phyloP scores from a whole-genome alignment of 441 rosid genomes.

The Jatropha multifida region DNA sequence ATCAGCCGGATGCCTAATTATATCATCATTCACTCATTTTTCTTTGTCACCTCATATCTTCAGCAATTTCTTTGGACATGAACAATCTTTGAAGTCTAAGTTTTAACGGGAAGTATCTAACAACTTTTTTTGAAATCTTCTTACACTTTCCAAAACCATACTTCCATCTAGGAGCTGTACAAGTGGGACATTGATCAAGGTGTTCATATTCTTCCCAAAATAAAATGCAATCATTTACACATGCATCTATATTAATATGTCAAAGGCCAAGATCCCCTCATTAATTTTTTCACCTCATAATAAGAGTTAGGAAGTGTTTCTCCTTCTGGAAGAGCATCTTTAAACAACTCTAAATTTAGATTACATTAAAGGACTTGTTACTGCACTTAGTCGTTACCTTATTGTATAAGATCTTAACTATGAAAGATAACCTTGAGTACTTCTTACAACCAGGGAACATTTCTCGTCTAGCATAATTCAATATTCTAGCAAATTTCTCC shows the following conservation, averaged over 20 bases:
- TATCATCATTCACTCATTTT: not conserved
- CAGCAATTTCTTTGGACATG: not conserved
- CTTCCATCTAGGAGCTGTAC: not conserved
- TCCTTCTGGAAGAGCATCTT: not conserved
- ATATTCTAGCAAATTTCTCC: not conserved
- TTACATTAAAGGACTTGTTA: not conserved
- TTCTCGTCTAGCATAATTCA: not conserved
- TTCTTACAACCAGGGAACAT: not conserved
- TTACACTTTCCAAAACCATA: not conserved
- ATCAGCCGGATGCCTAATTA: not conserved
- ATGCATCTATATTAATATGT: not conserved
- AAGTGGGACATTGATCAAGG: not conserved
- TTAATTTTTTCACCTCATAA: not conserved
- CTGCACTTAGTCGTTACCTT: not conserved
- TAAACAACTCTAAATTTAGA: not conserved
- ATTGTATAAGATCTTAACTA: not conserved
- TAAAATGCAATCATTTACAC: not conserved
- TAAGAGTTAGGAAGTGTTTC: not conserved
- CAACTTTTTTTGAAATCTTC: not conserved
- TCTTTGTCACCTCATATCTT: not conserved
- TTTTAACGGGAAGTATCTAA: not conserved
- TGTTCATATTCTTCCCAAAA: not conserved
- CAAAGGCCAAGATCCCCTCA: not conserved
- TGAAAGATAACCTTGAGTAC: not conserved
- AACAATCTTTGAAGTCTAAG: not conserved